Evolutionary conservation across 202 grass and related monocot genomes (phyloP), one percentile per base, ranked within the genome.

Genomic region (Hordeum pubiflorum): DNA sequence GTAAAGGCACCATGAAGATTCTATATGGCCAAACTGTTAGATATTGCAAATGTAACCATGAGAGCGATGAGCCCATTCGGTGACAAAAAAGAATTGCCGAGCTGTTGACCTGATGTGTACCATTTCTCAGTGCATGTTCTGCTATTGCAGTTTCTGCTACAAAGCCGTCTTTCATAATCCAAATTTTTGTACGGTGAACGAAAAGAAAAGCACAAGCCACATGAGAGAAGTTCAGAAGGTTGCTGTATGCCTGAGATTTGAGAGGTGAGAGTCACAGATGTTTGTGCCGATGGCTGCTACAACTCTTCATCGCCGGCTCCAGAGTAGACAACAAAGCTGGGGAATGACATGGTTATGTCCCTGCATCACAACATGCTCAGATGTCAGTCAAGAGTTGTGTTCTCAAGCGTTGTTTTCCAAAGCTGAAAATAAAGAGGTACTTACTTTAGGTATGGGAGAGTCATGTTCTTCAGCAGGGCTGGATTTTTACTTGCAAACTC

Each of bases 371-470:
- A 2, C 29, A 60, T 31, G 14, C 21, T 77, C 11, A 24, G 29
- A 79, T 7, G 38, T 61, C 20, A 3, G 20, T 62, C n/a, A 62
- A 59, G 5, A 55, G 32, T 13, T n/a, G 34, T 40, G 3, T 63
- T 32, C 13, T 17, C 3, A 87, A 56, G 56, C 69, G 60, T 5
- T 44, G 12, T 8, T 37, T 6, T 4, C 17, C 7, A 72, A 27
- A 4, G 52, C 18, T 79, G 18, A 1, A 24, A 6, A 50, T 50
- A 48, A 12, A 67, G 14, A 6, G 55, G 48, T 59, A 75, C 85
- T 88, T 87, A 93, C 87, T 90, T 90, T 4, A 94, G 74, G 74
- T 94, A 97, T 22, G 95, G 92, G 56, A 98, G 83, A 39, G 82
- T 93, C 88, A 98, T 94, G 41, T 98, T 93, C 58, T 88, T 93